phyloP scores from a whole-genome alignment of 2,329 filamentous ascomycete genomes.

The Aspergillus tamarii region DNA sequence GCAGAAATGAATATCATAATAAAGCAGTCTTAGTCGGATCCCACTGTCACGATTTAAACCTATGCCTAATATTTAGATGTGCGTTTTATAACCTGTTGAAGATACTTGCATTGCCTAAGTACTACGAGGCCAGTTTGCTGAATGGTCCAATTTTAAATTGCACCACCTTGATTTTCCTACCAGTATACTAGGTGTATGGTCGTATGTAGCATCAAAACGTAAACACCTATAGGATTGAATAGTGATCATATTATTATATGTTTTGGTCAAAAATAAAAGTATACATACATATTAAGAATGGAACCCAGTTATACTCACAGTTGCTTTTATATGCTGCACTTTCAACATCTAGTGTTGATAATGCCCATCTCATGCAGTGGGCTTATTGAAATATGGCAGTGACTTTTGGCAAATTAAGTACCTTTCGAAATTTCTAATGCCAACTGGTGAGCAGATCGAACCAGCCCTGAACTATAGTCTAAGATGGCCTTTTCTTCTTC shows the following conservation, averaged over 20 bases:
- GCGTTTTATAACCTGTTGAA: neutral
- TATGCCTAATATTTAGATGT: neutral
- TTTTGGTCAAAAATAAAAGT: neutral
- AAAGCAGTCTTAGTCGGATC: neutral
- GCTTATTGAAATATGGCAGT: neutral
- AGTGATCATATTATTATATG: neutral
- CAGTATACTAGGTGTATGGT: neutral
- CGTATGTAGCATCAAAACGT: neutral
- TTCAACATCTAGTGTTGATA: neutral
- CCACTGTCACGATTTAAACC: neutral
- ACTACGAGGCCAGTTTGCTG: neutral
- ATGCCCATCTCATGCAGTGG: neutral
- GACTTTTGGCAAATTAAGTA: neutral
- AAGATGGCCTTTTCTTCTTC: neutral
- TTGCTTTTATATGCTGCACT: neutral
- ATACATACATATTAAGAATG: neutral
- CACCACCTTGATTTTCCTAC: neutral
- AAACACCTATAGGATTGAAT: neutral
- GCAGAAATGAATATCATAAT: neutral
- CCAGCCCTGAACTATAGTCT: neutral
- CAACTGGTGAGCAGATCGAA: neutral
- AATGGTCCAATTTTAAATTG: neutral
- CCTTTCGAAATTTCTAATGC: neutral
- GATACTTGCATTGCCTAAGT: neutral
- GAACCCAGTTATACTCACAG: neutral